A percentile compares a stretch with the other conserved stretches of the same genome.
phyloP scores from a whole-genome alignment of 148 eudicot species.

The Polygonum maritimum region DNA sequence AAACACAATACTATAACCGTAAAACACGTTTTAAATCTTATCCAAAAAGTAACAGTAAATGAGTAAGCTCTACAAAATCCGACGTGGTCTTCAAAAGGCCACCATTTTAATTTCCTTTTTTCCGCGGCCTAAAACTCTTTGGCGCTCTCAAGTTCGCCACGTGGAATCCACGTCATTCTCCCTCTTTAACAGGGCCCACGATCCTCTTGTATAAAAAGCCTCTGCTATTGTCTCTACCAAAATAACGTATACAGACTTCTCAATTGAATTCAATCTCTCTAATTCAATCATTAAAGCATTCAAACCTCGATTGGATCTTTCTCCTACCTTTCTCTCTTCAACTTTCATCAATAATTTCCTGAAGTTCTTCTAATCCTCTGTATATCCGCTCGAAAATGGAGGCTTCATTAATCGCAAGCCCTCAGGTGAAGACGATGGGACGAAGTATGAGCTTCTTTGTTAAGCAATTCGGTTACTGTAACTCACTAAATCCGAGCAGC shows the following conservation, averaged over 20 bases:
- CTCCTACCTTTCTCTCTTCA: too few species aligned
- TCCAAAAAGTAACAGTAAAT: slow-evolving; percentile 3
- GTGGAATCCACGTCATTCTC: background rate
- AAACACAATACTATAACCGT: too few species aligned
- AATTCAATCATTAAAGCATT: background rate
- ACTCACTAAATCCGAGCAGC: background rate
- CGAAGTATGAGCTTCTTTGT: background rate
- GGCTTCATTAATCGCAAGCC: slow-evolving; percentile 5
- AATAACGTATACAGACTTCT: background rate
- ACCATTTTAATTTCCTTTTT: background rate
- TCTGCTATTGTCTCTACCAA: background rate
- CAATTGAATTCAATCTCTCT: background rate
- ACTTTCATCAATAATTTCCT: too few species aligned
- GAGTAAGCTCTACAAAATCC: background rate
- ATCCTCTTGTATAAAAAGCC: background rate
- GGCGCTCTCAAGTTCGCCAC: background rate
- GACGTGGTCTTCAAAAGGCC: background rate
- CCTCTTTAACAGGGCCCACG: background rate
- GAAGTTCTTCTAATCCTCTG: background rate
- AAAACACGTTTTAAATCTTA: background rate
- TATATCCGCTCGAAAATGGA: slow-evolving; percentile 2
- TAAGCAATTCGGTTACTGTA: background rate
- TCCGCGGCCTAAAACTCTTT: background rate
- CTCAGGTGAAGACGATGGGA: background rate
- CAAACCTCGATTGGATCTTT: background rate